Evolutionary conservation across 306 rosid species (phyloP), one percentile per base, ranked within the genome.

Genomic region (Glycine soja): DNA sequence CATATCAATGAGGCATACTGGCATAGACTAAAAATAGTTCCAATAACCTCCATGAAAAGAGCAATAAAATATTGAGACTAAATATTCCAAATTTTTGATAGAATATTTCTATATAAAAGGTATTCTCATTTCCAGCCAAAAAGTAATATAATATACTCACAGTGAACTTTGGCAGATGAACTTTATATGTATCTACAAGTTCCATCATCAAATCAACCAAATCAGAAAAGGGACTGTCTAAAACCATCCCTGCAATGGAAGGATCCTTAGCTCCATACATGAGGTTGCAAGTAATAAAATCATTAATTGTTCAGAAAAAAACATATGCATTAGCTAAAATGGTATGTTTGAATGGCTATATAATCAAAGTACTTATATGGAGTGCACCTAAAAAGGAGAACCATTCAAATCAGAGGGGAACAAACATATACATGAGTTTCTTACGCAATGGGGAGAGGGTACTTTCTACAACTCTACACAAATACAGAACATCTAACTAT

Each of bases 121-220:
- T 66, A 58, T 66, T 72, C 43, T 14, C 15, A 67, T 13, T 52
- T 61, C 62, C 56, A 46, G 34, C 58, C 64, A 10, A 40, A 77
- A 78, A 71, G 53, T 7, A 76, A 68, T 5, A 59, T 9, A 15
- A 82, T 72, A 59, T 75, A 89, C 99, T 91, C 88, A 96, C 99
- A 34, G 99, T 96, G 90, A 93, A 96, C 87, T 96, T 96, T 0
- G 99, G 99, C 73, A 96, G 90, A 64, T 97, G 98, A 43, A 96
- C 62, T 91, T 83, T 90, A 85, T 93, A 96, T 30, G 97, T 96
- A 82, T 96, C 98, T 65, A 96, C 98, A 40, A 93, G 93, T 80
- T 96, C 99, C 99, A 96, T 96, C 99, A 96, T 96, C 79, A 96
- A 89, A 81, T 93, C 97, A 80, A 96, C 98, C 93, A 96, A 86